A percentile compares a stretch with the other conserved stretches of the same genome.
Evolutionary conservation across 1,284 basidiomycete species (phyloP).

Genomic region (Fomes fomentarius): DNA sequence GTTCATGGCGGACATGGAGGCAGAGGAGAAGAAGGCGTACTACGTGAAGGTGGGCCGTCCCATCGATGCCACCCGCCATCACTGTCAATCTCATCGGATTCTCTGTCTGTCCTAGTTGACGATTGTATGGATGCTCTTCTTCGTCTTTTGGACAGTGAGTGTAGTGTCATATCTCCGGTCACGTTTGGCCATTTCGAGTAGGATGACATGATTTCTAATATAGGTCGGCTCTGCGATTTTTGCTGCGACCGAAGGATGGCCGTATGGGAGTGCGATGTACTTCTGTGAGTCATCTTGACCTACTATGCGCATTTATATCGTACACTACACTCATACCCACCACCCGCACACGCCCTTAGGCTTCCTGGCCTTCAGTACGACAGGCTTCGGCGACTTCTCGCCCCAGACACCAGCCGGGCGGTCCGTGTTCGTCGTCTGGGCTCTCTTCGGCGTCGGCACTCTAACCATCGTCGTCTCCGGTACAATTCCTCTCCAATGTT

Average conservation of each 20-base stretch:
- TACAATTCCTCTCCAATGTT: constrained; percentile 30
- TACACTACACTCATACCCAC: no score
- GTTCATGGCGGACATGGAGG: constrained; percentile 27
- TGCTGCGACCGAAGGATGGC: constrained; percentile 52
- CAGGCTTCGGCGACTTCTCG: constrained; percentile 72
- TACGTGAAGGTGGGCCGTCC: constrained; percentile 45
- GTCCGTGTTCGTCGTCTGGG: constrained; percentile 83
- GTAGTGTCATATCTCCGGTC: no score
- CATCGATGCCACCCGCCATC: neutral
- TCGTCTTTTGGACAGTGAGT: constrained; percentile 60
- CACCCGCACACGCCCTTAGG: constrained; percentile 27
- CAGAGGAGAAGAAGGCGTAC: constrained; percentile 52
- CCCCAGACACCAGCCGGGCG: constrained; percentile 70
- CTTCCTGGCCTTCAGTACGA: constrained; percentile 64
- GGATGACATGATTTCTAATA: neutral
- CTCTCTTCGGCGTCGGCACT: constrained; percentile 73
- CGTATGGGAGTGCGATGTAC: constrained; percentile 59
- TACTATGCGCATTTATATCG: constrained; percentile 6
- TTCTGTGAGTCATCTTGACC: constrained; percentile 58
- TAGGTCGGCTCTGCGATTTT: constrained; percentile 63
- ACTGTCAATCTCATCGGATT: neutral
- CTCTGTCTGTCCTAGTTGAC: constrained; percentile 33
- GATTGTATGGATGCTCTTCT: constrained; percentile 52
- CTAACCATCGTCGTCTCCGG: constrained; percentile 76
- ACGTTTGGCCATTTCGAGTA: no score